A percentile compares a stretch with the other conserved stretches of the same genome.
phyloP scores from a whole-genome alignment of 768 basidiomycete species.

The Hericium alpestre region DNA sequence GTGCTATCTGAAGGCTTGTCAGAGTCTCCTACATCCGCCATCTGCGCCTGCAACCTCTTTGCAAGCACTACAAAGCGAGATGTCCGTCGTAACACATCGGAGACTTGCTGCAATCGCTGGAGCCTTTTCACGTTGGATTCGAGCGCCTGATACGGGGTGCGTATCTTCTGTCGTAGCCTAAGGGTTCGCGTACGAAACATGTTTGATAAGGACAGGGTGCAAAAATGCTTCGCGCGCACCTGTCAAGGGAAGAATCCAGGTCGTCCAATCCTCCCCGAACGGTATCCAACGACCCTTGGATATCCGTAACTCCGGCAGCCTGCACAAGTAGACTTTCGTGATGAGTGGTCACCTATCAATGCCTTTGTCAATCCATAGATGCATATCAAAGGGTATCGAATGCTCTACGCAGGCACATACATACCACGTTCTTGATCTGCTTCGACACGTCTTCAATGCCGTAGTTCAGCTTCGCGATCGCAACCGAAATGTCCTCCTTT shows the following conservation, averaged over 20 bases:
- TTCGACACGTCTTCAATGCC: slow-evolving; percentile 88
- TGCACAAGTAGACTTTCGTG: slow-evolving; percentile 76
- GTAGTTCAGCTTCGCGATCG: slow-evolving; percentile 77
- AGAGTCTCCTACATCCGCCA: slow-evolving; percentile 48
- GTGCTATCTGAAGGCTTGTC: slow-evolving; percentile 2
- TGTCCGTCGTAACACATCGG: slow-evolving; percentile 74
- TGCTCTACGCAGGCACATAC: slow-evolving; percentile 14
- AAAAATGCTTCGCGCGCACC: slow-evolving; percentile 30
- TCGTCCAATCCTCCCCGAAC: slow-evolving; percentile 65
- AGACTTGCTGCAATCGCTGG: slow-evolving; percentile 70
- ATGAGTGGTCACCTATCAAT: slow-evolving; percentile 60
- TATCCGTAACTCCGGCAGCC: slow-evolving; percentile 63
- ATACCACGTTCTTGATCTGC: slow-evolving; percentile 77
- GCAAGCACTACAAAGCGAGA: slow-evolving; percentile 79
- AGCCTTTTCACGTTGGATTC: slow-evolving; percentile 61
- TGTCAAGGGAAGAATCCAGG: slow-evolving; percentile 66
- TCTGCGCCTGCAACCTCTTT: slow-evolving; percentile 75
- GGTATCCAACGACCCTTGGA: slow-evolving; percentile 57
- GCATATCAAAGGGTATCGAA: background rate
- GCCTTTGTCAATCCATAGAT: background rate
- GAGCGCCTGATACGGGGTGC: slow-evolving; percentile 70
- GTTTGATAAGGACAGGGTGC: background rate
- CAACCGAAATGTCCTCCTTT: slow-evolving; percentile 82
- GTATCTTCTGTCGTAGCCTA: slow-evolving; percentile 80
- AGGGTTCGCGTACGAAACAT: background rate